Base-by-base conservation (phyloP, 1,284 basidiomycete species). In the Anthracocystis setariae region DNA sequence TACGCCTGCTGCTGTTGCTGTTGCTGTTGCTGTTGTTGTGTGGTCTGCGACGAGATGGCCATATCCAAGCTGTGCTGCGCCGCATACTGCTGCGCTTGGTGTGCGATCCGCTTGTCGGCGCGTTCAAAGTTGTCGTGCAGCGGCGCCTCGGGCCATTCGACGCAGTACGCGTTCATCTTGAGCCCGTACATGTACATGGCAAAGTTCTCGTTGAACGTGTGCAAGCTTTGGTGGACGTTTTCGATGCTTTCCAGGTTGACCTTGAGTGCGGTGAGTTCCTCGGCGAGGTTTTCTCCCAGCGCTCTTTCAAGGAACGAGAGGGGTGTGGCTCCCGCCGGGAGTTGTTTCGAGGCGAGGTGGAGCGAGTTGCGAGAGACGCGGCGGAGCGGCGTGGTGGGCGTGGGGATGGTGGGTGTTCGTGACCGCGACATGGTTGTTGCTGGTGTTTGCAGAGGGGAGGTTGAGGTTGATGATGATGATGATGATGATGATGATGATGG, bases 101-200 rank as follows among this genome's bases (percentile, higher is more conserved):
- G 70, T 24, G 61, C 65, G 23, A 61, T 67, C 12, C 74, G 47
- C 56, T 80, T 67, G 24, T 76, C 59, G 2, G 73, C 77, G 2
- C 77, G 29, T 18, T 69, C 62, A 57, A 80, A 80, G 44, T 73
- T 77, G 38, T 81, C 78, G 35, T 78, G 57, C 27, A 46, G 46
- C 5, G 77, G 78, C 17, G 72, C 74, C 87, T 94, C 90, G 0
- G 88, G 88, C 93, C 93, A 96, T 82, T 95, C 93, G 0, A 90
- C 90, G 25, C 93, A 94, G 69, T 94, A 88, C 1, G 92, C 90
- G 79, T 95, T 94, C 92, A 96, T 95, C 82, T 93, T 91, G 87
- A 96, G 89, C 10, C 90, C 89, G 82, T 94, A 94, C 18, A 96
- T 84, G 87, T 90, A 94, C 82, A 91, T 92, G 10, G 93, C 90